phyloP scores from a whole-genome alignment of 1,139 yeast species.

The Geotrichum carabidarum region DNA sequence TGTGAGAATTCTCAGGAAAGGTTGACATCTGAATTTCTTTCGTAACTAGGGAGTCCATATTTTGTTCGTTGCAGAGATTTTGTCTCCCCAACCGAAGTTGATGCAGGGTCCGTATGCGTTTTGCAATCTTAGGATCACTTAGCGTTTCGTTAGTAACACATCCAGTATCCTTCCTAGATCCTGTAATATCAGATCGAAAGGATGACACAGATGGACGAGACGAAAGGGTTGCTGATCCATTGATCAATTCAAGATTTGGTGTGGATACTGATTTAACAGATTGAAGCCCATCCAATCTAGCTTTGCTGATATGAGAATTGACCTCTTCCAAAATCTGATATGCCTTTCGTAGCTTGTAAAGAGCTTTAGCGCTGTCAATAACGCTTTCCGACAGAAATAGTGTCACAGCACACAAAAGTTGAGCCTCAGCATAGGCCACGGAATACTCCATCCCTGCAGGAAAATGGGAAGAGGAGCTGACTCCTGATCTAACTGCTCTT shows the following conservation, averaged over 20 bases:
- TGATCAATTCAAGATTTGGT: not conserved
- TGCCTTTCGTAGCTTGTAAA: constrained; percentile 78
- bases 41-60: not conserved
- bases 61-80: constrained; percentile 15
- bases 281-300: not conserved
- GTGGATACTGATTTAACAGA: not conserved
- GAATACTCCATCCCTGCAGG: constrained; percentile 95
- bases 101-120: constrained; percentile 15
- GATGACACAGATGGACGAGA: constrained; percentile 2
- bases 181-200: not conserved
- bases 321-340: constrained; percentile 81
- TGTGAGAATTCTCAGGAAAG: not conserved
- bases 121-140: constrained; percentile 18
- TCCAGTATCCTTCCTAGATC: constrained; percentile 8
- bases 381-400: constrained; percentile 59
- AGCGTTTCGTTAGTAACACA: constrained; percentile 18
- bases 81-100: constrained; percentile 17
- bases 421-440: constrained; percentile 83
- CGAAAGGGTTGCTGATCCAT: constrained; percentile 7
- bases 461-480: constrained; percentile 65
- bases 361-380: constrained; percentile 81
- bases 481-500: constrained; percentile 51
- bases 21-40: not conserved
- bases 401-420: constrained; percentile 75
- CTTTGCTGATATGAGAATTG: constrained; percentile 40